phyloP scores from a whole-genome alignment of 805 yeast species.

The Candida palmyrensis region DNA sequence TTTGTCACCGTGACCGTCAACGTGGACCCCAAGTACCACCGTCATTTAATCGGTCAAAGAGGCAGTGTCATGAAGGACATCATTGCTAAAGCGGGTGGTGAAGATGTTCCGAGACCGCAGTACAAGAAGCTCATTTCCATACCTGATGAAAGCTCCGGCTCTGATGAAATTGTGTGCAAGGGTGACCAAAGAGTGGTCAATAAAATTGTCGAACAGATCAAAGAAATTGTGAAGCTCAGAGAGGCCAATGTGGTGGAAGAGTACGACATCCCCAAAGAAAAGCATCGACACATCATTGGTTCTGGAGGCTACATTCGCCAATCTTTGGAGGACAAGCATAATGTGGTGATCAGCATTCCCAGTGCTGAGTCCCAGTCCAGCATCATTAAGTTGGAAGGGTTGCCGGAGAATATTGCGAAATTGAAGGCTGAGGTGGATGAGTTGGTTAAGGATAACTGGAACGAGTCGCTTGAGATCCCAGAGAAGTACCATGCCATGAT shows the following conservation, averaged over 20 bases:
- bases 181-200: conserved; percentile 77
- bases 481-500: conserved; percentile 52
- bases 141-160: conserved; percentile 63
- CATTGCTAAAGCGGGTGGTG: conserved; percentile 71
- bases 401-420: conserved; percentile 57
- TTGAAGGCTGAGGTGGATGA: conserved; percentile 59
- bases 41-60: conserved; percentile 70
- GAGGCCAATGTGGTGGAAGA: conserved; percentile 54
- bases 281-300: conserved; percentile 76
- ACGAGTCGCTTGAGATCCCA: conserved; percentile 53
- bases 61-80: conserved; percentile 74
- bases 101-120: conserved; percentile 35
- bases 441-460: conserved; percentile 57
- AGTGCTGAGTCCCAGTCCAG: conserved; percentile 47
- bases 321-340: conserved; percentile 62
- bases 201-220: conserved; percentile 57
- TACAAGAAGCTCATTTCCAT: conserved; percentile 57
- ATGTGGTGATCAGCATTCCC: conserved; percentile 65
- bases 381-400: conserved; percentile 54
- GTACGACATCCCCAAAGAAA: conserved; percentile 60
- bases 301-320: conserved; percentile 74
- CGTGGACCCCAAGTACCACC: conserved; percentile 72
- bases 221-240: conserved; percentile 55
- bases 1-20: conserved; percentile 50
- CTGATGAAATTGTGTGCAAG: conserved; percentile 53